Percentiles rank a stretch among this genome's conserved stretches.
Conservation (phyloP, 768 basidiomycete species). For the Trametes maxima region DNA sequence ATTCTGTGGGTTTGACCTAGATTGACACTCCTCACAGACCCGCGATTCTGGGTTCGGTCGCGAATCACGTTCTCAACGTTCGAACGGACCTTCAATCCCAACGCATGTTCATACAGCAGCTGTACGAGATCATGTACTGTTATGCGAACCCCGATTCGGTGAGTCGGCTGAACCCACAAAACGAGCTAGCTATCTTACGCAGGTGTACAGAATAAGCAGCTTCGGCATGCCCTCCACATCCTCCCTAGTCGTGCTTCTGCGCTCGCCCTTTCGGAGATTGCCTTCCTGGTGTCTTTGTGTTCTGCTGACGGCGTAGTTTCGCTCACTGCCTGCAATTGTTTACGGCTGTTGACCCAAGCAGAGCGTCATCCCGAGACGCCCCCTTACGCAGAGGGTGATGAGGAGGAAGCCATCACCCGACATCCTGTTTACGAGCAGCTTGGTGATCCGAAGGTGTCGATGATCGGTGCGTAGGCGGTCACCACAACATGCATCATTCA, state of each 20-base stretch:
- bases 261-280: constrained; percentile 70
- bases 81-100: constrained; percentile 63
- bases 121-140: constrained; percentile 59
- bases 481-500: not conserved
- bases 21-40: constrained; percentile 22
- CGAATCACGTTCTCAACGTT: constrained; percentile 59
- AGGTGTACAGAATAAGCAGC: constrained; percentile 28
- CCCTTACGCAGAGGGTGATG: constrained; percentile 48
- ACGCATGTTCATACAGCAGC: constrained; percentile 67
- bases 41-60: constrained; percentile 46
- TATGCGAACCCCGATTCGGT: constrained; percentile 33
- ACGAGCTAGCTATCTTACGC: not conserved
- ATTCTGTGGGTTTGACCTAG: not conserved
- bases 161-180: not conserved
- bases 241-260: constrained; percentile 58
- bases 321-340: constrained; percentile 64
- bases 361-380: constrained; percentile 66
- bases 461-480: constrained; percentile 58
- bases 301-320: constrained; percentile 70
- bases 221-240: constrained; percentile 52
- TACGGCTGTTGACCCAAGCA: constrained; percentile 67
- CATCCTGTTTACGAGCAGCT: constrained; percentile 78
- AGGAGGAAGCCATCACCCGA: constrained; percentile 67
- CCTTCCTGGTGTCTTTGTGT: constrained; percentile 69
- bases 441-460: constrained; percentile 70